Evolutionary conservation across 2,329 filamentous ascomycete genomes (phyloP), one percentile per base, ranked within the genome.

Genomic region (Rutstroemia sp.): DNA sequence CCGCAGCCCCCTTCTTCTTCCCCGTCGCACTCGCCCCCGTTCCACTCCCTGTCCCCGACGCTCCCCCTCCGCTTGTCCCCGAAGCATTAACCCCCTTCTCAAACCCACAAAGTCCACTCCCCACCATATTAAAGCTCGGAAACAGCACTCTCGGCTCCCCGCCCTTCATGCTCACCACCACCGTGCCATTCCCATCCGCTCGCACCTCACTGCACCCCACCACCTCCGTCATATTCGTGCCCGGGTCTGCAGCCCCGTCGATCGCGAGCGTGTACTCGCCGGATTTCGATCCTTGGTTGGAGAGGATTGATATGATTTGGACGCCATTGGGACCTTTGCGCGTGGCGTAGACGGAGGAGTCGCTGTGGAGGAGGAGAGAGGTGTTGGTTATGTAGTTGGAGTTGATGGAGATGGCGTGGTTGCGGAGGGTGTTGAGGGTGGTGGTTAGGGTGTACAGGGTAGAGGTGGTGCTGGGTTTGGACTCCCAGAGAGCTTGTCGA

Each of bases 401-500:
- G 48, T 44, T 44, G 2, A 46, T 5, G 12, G 48, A 52, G 44
- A 60, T 54, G 10, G 62, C 61, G 19, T 51, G 54, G 39, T 55
- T 54, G 14, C 62, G 61, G 45, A 64, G 52, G 10, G 37, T 45
- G 45, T 64, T 64, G 23, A 64, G 42, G 17, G 41, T 38, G 23
- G 46, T 23, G 21, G 76, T 72, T n/a, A 69, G 64, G 16, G 58
- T 60, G 63, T 77, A 76, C 2, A 76, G 64, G 5, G 69, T 64
- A 5, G 68, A 58, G 0, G 61, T 63, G 0, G 69, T 76, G 25
- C 65, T 58, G 56, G 74, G 76, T 0, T 3, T 69, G 69, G 51
- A 51, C 1, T 71, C 59, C 75, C 75, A 77, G 37, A 71, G 64
- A 2, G 73, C 73, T 63, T 76, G 74, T 4, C 74, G 73, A 60